phyloP scores from a whole-genome alignment of 192 early-diverging fungal species.

The Funneliformis mosseae region DNA sequence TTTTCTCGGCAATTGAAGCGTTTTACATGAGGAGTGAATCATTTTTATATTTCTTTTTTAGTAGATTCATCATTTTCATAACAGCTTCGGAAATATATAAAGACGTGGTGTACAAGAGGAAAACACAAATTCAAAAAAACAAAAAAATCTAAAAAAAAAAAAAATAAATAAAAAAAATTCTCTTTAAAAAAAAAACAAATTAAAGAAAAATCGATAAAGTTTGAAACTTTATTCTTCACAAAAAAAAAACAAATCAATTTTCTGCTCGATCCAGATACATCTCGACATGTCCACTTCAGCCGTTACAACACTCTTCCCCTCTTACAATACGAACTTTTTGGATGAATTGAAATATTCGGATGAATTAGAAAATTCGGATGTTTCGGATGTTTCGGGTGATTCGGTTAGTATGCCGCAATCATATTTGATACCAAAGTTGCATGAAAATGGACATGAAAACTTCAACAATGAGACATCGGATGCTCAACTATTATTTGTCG shows the following conservation, averaged over 20 bases:
- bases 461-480: neutral
- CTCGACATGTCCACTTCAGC: too few species aligned
- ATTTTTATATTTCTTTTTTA: neutral
- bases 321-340: neutral
- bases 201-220: neutral
- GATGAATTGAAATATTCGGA: neutral
- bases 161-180: neutral
- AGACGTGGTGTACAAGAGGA: neutral
- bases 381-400: too few species aligned
- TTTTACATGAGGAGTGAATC: too few species aligned
- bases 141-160: neutral
- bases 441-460: neutral
- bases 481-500: neutral
- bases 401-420: neutral
- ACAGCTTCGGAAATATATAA: conserved; percentile 8
- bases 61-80: neutral
- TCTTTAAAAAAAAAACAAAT: neutral
- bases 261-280: too few species aligned
- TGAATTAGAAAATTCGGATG: too few species aligned
- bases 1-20: too few species aligned
- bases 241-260: too few species aligned
- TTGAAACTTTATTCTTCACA: neutral
- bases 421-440: neutral
- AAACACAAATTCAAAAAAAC: conserved; percentile 1
- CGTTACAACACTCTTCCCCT: neutral